Evolutionary conservation across 441 rosid species (phyloP).

Genomic region (Melastoma candidum): DNA sequence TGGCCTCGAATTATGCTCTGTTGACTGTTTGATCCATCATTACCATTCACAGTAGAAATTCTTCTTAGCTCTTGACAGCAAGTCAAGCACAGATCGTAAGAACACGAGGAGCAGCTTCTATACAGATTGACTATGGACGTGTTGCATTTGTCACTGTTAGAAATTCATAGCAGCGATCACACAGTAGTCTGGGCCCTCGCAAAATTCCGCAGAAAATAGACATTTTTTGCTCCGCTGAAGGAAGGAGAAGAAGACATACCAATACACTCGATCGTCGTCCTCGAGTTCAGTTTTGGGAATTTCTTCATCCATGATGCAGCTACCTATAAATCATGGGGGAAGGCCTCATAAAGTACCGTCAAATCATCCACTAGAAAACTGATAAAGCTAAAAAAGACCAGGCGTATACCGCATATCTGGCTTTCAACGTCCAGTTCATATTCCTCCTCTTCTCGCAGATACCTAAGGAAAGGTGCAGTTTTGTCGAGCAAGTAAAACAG

Average conservation of each 20-base stretch:
- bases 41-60: not conserved
- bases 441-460: conserved; percentile 39
- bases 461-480: conserved; percentile 36
- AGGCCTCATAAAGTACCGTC: conserved; percentile 8
- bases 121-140: conserved; percentile 8
- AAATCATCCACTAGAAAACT: conserved; percentile 1
- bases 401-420: conserved; percentile 25
- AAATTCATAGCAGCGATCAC: not conserved
- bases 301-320: conserved; percentile 27
- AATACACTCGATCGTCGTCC: conserved; percentile 45
- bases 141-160: conserved; percentile 9
- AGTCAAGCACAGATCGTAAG: conserved; percentile 8
- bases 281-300: conserved; percentile 26
- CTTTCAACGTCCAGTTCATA: conserved; percentile 34
- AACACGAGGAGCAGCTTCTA: conserved; percentile 8
- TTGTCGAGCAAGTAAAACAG: conserved; percentile 31
- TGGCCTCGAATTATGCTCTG: not conserved
- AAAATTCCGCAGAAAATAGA: not conserved
- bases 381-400: conserved; percentile 1
- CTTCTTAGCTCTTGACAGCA: conserved; percentile 9
- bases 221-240: not conserved
- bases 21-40: no score
- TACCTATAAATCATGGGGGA: conserved; percentile 23
- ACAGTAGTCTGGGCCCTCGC: not conserved
- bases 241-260: conserved; percentile 22